Evolutionary conservation across 2,329 filamentous ascomycete species (phyloP), one percentile per base, ranked within the genome.

Genomic region (Cytospora mali): DNA sequence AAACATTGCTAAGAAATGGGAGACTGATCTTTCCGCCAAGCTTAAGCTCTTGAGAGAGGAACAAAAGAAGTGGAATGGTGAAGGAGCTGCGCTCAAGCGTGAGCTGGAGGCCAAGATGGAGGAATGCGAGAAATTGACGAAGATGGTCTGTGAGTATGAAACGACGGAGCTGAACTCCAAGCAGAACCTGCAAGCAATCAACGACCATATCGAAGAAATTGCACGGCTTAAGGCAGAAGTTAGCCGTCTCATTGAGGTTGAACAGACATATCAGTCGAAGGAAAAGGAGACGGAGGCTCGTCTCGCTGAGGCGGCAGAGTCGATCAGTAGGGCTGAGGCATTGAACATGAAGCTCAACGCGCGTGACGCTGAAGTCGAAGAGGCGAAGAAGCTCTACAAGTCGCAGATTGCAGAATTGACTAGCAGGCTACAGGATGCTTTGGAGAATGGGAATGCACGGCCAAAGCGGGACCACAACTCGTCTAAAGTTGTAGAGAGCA

Each of bases 1-100:
- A 35, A 86, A 84, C 46, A 83, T 93, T 68, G 84, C 88, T 1
- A 91, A 91, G 76, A 93, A 91, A 71, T 91, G 90, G 84, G 91
- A 94, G 70, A 84, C 81, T 2, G 88, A 92, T 68, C 79, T 93
- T 33, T 85, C 84, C 55, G 80, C 80, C 58, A 92, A 90, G 73
- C 77, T 93, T 50, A 84, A 85, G 66, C 77, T 78, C 4, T 80
- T 92, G 48, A 84, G 87, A 55, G 89, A 92, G 63, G 89, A 92
- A 64, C 86, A 88, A 66, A 91, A 88, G 74, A 82, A 80, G 65
- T 88, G 84, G 80, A 82, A 80, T 28, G 74, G 74, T 0, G 86
- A 90, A 65, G 80, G 85, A 50, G 82, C 84, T 28, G 73, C 76
- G 9, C 74, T 91, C 6, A 81, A 81, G 39, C 79, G 79, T 18